Percentiles rank a stretch among this genome's conserved stretches.
Evolutionary conservation across 2,329 filamentous ascomycete species (phyloP).

Genomic region (Phyllosticta citribraziliensis): DNA sequence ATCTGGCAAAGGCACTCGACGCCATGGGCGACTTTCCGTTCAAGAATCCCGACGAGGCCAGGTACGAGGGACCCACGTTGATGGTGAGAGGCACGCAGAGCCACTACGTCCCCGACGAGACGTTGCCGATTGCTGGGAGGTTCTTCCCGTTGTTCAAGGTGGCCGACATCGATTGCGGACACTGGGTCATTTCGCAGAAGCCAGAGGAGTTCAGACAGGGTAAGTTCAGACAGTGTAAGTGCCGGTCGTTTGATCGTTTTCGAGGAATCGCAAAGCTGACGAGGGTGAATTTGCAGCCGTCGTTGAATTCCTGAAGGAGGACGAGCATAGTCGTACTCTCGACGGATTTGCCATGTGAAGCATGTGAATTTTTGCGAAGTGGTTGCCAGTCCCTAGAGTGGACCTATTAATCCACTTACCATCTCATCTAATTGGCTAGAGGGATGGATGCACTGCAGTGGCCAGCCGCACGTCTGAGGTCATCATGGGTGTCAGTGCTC

Average conservation of each 20-base stretch:
- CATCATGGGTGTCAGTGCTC: background rate
- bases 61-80: slow-evolving; percentile 68
- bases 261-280: slow-evolving; percentile 1
- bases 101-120: slow-evolving; percentile 71
- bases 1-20: slow-evolving; percentile 57
- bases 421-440: no score
- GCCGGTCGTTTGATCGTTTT: background rate
- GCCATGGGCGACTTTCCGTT: slow-evolving; percentile 86
- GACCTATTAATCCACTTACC: no score
- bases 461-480: background rate
- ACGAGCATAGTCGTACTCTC: no score
- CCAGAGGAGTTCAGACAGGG: slow-evolving; percentile 55
- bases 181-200: slow-evolving; percentile 87
- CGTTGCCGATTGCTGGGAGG: slow-evolving; percentile 64
- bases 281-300: slow-evolving; percentile 40
- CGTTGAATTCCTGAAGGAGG: slow-evolving; percentile 52
- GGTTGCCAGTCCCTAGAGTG: no score
- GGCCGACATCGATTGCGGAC: slow-evolving; percentile 65
- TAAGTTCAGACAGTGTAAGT: slow-evolving; percentile 9
- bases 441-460: background rate
- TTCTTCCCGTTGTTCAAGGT: slow-evolving; percentile 74
- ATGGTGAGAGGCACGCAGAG: slow-evolving; percentile 71
- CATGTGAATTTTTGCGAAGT: no score
- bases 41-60: slow-evolving; percentile 54
- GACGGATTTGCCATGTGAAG: no score